phyloP scores from a whole-genome alignment of 371 early-diverging fungal species.

The Apophysomyces elegans region DNA sequence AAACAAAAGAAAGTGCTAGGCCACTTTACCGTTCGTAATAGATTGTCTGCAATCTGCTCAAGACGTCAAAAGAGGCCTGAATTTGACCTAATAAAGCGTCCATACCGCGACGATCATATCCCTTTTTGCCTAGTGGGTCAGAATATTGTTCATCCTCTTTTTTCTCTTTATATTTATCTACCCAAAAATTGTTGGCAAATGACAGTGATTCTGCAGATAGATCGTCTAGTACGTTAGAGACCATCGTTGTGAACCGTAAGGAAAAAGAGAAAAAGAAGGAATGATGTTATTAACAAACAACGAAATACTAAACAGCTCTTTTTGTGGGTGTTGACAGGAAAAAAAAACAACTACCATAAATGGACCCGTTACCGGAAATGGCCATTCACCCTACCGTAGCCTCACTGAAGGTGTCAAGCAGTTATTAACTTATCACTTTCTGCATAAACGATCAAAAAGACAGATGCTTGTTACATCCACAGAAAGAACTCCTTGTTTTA shows the following conservation, averaged over 20 bases:
- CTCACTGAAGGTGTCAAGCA: too few relatives aligned
- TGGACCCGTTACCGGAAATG: neutral
- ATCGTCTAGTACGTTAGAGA: neutral
- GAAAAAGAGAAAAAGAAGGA: neutral
- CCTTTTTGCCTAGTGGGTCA: conserved; percentile 10
- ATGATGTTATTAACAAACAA: neutral
- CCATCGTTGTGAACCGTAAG: neutral
- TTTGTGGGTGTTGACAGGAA: neutral
- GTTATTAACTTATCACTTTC: too few relatives aligned
- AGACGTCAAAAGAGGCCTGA: conserved; percentile 27
- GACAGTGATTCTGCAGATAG: conserved; percentile 5
- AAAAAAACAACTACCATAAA: conserved; percentile 8
- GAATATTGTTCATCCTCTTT: neutral
- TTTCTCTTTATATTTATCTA: conserved; percentile 3
- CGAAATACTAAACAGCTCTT: neutral
- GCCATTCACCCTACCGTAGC: too few relatives aligned
- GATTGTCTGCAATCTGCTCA: conserved; percentile 27
- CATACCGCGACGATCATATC: conserved; percentile 25
- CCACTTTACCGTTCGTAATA: conserved; percentile 38
- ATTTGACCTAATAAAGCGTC: conserved; percentile 28
- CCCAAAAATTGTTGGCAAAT: conserved; percentile 40
- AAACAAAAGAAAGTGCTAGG: neutral
- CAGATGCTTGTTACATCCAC: too few relatives aligned
- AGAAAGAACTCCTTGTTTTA: too few relatives aligned
- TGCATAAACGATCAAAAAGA: too few relatives aligned